Percentiles rank a stretch among this genome's conserved stretches.
Evolutionary conservation across 2,329 filamentous ascomycete genomes (phyloP).

Genomic region (Diaporthe humulicola): DNA sequence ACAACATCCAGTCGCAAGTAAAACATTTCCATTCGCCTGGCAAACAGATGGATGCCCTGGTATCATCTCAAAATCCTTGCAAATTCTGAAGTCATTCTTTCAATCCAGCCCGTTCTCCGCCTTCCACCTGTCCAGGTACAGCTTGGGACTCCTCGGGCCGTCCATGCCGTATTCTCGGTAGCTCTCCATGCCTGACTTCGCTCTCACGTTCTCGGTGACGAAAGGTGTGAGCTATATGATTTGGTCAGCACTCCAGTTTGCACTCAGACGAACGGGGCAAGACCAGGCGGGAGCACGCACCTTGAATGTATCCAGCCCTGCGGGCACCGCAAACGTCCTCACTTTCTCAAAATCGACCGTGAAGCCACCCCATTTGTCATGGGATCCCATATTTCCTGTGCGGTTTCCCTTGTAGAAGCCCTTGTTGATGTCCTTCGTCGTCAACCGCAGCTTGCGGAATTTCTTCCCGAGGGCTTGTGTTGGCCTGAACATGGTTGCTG

Average conservation of each 20-base stretch:
- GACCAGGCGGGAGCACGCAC: conserved; percentile 58
- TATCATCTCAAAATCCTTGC: not conserved
- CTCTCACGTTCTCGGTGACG: conserved; percentile 72
- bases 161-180: conserved; percentile 47
- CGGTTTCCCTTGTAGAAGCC: conserved; percentile 98
- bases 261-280: not conserved
- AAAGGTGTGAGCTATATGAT: conserved; percentile 81
- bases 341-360: conserved; percentile 88
- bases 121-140: conserved; percentile 78
- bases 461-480: conserved; percentile 76
- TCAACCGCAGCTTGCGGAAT: conserved; percentile 83
- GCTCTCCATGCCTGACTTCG: conserved; percentile 48
- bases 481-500: conserved; percentile 69
- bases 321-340: conserved; percentile 88
- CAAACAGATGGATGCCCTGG: not conserved
- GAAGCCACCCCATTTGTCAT: conserved; percentile 88
- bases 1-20: not conserved
- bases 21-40: not conserved
- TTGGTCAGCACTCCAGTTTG: conserved; percentile 36
- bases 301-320: conserved; percentile 77
- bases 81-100: conserved; percentile 38
- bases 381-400: conserved; percentile 86
- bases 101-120: conserved; percentile 73
- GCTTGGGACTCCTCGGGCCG: conserved; percentile 72
- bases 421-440: conserved; percentile 92